Evolutionary conservation across 345 rosid species (phyloP).

Genomic region (Citrus hindsii): DNA sequence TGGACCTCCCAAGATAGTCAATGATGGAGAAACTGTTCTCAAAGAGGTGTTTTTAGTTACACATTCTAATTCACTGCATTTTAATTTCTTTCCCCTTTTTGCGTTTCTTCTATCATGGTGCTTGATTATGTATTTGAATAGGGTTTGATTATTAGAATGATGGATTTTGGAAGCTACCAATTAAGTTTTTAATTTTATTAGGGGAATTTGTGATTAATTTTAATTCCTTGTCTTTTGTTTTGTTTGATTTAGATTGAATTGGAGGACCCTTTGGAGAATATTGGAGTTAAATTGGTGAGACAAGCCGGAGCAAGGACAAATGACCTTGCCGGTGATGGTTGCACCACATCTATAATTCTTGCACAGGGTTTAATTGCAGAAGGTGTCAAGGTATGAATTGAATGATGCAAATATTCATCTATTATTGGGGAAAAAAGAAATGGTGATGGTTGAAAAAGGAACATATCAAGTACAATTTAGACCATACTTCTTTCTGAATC

Average conservation of each 20-base stretch:
- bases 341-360: constrained; percentile 85
- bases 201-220: constrained; percentile 4
- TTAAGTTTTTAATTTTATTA: background rate
- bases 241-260: constrained; percentile 63
- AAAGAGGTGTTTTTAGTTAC: constrained; percentile 46
- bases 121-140: background rate
- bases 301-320: constrained; percentile 97
- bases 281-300: constrained; percentile 95
- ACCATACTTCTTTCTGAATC: background rate
- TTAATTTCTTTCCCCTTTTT: background rate
- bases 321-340: constrained; percentile 95
- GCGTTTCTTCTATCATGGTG: background rate
- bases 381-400: constrained; percentile 31
- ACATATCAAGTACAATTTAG: background rate
- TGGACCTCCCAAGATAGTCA: constrained; percentile 92
- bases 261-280: constrained; percentile 90
- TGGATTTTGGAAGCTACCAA: background rate
- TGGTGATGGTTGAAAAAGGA: background rate
- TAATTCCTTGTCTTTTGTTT: background rate
- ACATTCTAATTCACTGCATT: background rate
- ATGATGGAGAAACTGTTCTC: constrained; percentile 94
- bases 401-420: background rate
- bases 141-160: background rate
- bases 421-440: too few relatives aligned
- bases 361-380: constrained; percentile 87